Base-by-base conservation (phyloP, 2,329 filamentous ascomycete species). In the Claviceps sp. region DNA sequence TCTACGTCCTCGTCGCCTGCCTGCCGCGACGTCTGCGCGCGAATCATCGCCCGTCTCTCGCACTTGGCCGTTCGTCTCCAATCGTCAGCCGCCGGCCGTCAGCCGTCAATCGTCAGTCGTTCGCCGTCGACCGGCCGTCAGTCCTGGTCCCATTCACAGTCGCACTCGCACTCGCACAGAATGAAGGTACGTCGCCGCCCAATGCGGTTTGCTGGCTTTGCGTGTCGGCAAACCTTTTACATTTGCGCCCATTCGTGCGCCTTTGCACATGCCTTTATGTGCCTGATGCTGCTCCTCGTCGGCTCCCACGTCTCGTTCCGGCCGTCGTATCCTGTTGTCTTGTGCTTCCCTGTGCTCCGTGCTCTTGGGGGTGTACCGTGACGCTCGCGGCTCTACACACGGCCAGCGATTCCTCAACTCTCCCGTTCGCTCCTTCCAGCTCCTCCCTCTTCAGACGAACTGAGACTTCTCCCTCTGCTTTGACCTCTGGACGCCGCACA, bases 131-230 rank as follows among this genome's bases (percentile, higher is more conserved):
- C 43, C 4, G 20, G 26, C 26, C 26, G 26, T 30, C 30, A 46
- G 22, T 48, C 24, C 16, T 43, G 24, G 42, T 47, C 47, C 47
- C 20, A 48, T 18, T 43, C 47, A 48, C 34, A 48, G 13, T 48
- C 46, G 13, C 46, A 58, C 60, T 63, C 60, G 60, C 61, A 65
- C 61, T 64, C 61, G 60, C 62, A 65, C 64, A 66, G 63, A 54
- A 67, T 67, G 65, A 67, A 67, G 65, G 65, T 55, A 50, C 26
- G 54, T 55, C 38, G 44, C 51, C 50, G 50, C 41, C 24, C 11
- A 37, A 38, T 47, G 16, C 20, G 38, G 37, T 47, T 45, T 41
- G 50, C 50, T 41, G 37, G 9, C 30, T 30, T 47, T 38, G 38
- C 50, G 38, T 30, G 18, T n/a, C 40, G 42, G 9, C 30, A 34